A percentile compares a stretch with the other conserved stretches of the same genome.
Conservation (phyloP, 352 stramenopile genomes). For the Phytophthora tentaculata region DNA sequence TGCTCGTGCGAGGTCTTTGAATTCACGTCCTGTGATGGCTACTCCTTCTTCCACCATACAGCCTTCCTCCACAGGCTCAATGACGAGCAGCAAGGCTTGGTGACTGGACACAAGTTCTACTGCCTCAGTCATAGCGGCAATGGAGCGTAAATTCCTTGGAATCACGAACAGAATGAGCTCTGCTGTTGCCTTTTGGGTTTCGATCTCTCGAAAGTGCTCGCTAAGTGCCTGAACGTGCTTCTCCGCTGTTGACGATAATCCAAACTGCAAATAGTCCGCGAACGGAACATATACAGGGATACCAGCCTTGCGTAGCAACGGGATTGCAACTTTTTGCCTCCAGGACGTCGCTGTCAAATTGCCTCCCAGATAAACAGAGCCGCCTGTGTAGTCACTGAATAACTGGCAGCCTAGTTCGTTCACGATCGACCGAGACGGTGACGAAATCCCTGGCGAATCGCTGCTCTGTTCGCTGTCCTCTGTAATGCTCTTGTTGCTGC, state of each 20-base stretch:
- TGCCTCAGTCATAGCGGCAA: slow-evolving; percentile 85
- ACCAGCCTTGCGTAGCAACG: slow-evolving; percentile 67
- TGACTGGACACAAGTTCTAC: slow-evolving; percentile 78
- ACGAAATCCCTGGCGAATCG: slow-evolving; percentile 16
- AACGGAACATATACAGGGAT: slow-evolving; percentile 82
- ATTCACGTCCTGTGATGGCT: slow-evolving; percentile 63
- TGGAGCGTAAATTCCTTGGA: slow-evolving; percentile 70
- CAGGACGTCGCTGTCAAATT: slow-evolving; percentile 78
- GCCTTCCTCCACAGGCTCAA: slow-evolving; percentile 74
- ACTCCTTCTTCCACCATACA: slow-evolving; percentile 62
- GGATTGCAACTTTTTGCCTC: slow-evolving; percentile 78
- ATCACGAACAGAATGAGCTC: slow-evolving; percentile 89
- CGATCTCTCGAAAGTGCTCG: slow-evolving; percentile 63
- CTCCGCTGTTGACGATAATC: slow-evolving; percentile 48
- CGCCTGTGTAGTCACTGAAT: slow-evolving; percentile 52
- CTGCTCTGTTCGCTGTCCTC: slow-evolving; percentile 37
- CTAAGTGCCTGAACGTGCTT: slow-evolving; percentile 34
- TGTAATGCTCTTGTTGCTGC: slow-evolving; percentile 38
- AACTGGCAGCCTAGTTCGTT: slow-evolving; percentile 52
- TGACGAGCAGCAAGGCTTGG: slow-evolving; percentile 77
- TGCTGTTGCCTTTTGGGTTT: slow-evolving; percentile 66
- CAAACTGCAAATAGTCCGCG: slow-evolving; percentile 74
- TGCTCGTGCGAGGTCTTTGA: slow-evolving; percentile 81
- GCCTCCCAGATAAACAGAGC: slow-evolving; percentile 78
- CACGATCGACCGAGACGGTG: slow-evolving; percentile 39